These are phyloP conservation scores for Colletotrichum orchidophilum DNA, from an alignment of 2,329 filamentous ascomycete genomes.

Conservation along the genomic window DNA sequence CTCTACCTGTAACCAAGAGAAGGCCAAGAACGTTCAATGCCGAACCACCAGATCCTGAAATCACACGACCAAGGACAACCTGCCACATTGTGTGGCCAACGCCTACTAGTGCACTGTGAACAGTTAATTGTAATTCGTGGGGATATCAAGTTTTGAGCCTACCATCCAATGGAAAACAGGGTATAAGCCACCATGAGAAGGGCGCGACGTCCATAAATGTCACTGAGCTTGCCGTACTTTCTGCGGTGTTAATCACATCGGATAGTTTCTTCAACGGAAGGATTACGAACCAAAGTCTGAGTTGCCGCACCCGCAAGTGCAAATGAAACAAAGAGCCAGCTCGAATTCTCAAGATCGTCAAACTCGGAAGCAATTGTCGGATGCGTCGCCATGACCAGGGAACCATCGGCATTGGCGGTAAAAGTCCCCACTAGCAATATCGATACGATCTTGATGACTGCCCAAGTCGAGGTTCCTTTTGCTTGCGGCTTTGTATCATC, in stretches of 20 bases:
- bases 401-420: constrained; percentile 70
- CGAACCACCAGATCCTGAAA: constrained; percentile 62
- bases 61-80: constrained; percentile 59
- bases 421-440: constrained; percentile 58
- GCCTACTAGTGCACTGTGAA: constrained; percentile 46
- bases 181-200: constrained; percentile 59
- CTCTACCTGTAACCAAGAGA: constrained; percentile 60
- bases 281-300: constrained; percentile 51
- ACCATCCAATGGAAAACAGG: constrained; percentile 63
- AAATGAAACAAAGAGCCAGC: constrained; percentile 53
- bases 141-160: constrained; percentile 34
- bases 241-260: background rate
- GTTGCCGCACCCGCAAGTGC: constrained; percentile 43
- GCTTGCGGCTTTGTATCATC: background rate
- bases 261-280: no score
- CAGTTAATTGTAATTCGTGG: constrained; percentile 27
- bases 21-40: constrained; percentile 61
- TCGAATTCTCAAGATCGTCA: constrained; percentile 62
- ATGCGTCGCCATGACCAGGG: constrained; percentile 73
- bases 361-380: constrained; percentile 70
- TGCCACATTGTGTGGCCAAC: constrained; percentile 55
- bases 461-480: background rate
- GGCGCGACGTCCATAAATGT: constrained; percentile 63
- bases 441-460: constrained; percentile 37
- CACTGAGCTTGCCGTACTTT: constrained; percentile 64